Evolutionary conservation across 257 asterid species (phyloP).

Genomic region (Jasminum sambac): DNA sequence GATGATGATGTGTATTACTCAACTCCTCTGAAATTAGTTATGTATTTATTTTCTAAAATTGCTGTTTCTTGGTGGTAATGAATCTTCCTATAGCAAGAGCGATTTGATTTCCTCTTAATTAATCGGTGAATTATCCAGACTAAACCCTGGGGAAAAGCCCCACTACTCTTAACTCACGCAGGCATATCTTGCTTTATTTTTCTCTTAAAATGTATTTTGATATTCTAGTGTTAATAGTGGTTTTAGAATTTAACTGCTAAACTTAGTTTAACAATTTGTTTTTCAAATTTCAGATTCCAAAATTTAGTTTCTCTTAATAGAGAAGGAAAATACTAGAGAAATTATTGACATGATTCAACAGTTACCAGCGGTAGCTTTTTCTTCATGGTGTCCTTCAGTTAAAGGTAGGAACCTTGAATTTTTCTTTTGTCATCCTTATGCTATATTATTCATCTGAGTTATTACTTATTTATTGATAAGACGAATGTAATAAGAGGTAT

Average conservation of each 20-base stretch:
- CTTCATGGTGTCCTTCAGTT: constrained; percentile 38
- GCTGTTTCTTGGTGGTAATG: no score
- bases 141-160: not conserved
- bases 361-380: constrained; percentile 33
- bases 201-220: not conserved
- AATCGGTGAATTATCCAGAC: no score
- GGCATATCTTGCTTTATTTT: not conserved
- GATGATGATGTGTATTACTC: no score
- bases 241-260: not conserved
- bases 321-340: not conserved
- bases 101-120: no score
- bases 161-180: not conserved
- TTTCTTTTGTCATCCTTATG: not conserved
- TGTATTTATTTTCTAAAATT: no score
- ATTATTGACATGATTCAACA: constrained; percentile 37
- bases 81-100: no score
- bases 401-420: constrained; percentile 21
- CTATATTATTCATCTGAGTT: not conserved
- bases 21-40: no score
- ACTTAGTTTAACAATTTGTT: not conserved
- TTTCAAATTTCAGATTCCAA: constrained; percentile 12
- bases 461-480: not conserved
- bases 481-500: not conserved
- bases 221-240: not conserved
- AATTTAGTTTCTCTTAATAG: not conserved